Evolutionary conservation across 169 alveolate species (phyloP).

Genomic region (Cryptosporidium ryanae): DNA sequence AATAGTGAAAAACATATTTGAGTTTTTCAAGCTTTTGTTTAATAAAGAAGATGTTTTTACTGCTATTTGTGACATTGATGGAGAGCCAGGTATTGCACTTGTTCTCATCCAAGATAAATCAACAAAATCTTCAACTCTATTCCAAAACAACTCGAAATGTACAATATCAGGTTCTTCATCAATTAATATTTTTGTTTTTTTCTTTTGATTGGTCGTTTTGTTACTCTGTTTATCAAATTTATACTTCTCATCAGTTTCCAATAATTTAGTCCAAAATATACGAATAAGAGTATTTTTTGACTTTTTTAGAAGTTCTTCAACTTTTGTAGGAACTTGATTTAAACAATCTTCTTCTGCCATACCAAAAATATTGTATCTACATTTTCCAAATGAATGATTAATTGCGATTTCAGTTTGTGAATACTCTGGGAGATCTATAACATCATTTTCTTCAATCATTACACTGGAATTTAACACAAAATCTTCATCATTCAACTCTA

Average conservation of each 20-base stretch:
- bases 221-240: neutral
- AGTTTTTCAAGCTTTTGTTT: slow-evolving; percentile 17
- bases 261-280: slow-evolving; percentile 54
- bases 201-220: slow-evolving; percentile 9
- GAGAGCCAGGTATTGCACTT: slow-evolving; percentile 73
- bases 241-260: slow-evolving; percentile 40
- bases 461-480: slow-evolving; percentile 24
- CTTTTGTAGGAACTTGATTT: slow-evolving; percentile 48
- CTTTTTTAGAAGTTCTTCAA: slow-evolving; percentile 51
- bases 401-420: slow-evolving; percentile 47
- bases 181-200: slow-evolving; percentile 11
- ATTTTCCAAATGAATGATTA: slow-evolving; percentile 61
- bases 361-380: slow-evolving; percentile 38
- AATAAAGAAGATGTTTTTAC: slow-evolving; percentile 12
- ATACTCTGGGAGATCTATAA: slow-evolving; percentile 47
- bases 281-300: slow-evolving; percentile 44
- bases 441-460: slow-evolving; percentile 32
- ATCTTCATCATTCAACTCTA: neutral
- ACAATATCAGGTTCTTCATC: slow-evolving; percentile 66
- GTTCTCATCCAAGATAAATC: slow-evolving; percentile 59
- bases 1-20: slow-evolving; percentile 15
- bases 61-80: slow-evolving; percentile 72
- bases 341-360: slow-evolving; percentile 73
- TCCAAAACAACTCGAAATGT: slow-evolving; percentile 47
- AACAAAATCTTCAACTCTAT: slow-evolving; percentile 16